A percentile compares a stretch with the other conserved stretches of the same genome.
phyloP scores from a whole-genome alignment of 2,329 filamentous ascomycete genomes.

The Ophiognomonia clavigignenti-juglandacearum region DNA sequence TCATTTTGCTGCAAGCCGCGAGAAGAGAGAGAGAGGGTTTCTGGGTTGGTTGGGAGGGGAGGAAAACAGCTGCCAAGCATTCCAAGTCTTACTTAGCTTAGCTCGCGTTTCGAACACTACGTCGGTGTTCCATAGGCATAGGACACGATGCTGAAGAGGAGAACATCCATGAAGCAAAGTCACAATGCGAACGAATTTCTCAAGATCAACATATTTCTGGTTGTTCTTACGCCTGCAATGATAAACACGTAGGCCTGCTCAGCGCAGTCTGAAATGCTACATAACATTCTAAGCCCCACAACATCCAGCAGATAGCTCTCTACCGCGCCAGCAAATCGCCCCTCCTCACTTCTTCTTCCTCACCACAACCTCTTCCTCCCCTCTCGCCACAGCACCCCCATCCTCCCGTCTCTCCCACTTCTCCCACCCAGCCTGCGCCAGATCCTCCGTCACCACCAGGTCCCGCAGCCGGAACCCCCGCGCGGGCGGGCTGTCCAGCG shows the following conservation, averaged over 20 bases:
- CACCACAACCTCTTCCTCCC: conserved; percentile 20
- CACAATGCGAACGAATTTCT: too few species aligned
- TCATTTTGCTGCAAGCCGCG: too few species aligned
- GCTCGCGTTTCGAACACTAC: too few species aligned
- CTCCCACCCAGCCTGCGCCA: conserved; percentile 90
- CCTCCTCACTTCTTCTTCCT: conserved; percentile 28
- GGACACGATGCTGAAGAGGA: too few species aligned
- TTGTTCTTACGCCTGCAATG: too few species aligned
- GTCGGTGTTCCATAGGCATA: too few species aligned
- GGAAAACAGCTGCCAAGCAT: too few species aligned
- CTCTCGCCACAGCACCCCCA: too few species aligned
- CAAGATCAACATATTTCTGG: too few species aligned
- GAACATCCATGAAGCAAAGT: too few species aligned
- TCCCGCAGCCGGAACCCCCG: conserved; percentile 72
- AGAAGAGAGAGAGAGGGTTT: conserved; percentile 13
- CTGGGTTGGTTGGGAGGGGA: neutral
- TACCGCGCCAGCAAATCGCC: too few species aligned
- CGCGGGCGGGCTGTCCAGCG: conserved; percentile 59
- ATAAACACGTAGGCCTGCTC: too few species aligned
- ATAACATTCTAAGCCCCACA: neutral
- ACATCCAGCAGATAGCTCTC: neutral
- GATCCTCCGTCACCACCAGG: conserved; percentile 79
- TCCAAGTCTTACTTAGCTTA: neutral
- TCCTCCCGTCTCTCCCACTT: conserved; percentile 65
- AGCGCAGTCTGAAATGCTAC: neutral